Conservation (phyloP, 1,284 basidiomycete species). For the Ceratobasidium sp. region DNA sequence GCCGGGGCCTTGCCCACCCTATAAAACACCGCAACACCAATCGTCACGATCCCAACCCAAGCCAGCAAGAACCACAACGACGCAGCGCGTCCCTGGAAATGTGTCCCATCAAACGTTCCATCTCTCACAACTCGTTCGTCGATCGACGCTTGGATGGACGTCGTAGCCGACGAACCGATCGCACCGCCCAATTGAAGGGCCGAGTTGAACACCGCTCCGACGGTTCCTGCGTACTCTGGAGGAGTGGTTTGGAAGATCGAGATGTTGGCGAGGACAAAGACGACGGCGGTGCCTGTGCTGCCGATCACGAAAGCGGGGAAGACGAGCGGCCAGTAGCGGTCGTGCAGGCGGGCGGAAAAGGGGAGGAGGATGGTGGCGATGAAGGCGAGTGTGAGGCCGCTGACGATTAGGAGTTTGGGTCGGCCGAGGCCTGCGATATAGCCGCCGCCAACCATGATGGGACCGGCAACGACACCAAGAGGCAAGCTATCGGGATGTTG, state of each 20-base stretch:
- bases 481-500: constrained; percentile 28
- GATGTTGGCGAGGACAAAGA: constrained; percentile 45
- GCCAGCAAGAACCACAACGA: constrained; percentile 49
- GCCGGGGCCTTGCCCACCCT: neutral
- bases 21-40: constrained; percentile 47
- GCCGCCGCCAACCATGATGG: constrained; percentile 59
- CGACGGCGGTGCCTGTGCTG: constrained; percentile 37
- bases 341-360: constrained; percentile 57
- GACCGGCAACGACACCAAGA: constrained; percentile 50
- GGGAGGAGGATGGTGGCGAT: constrained; percentile 63
- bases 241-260: constrained; percentile 46
- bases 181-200: constrained; percentile 49
- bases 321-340: constrained; percentile 63
- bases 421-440: constrained; percentile 58
- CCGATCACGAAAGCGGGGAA: constrained; percentile 63
- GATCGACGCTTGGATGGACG: constrained; percentile 47
- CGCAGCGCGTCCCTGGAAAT: constrained; percentile 48
- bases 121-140: constrained; percentile 41
- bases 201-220: constrained; percentile 50
- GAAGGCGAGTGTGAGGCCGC: constrained; percentile 59
- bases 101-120: constrained; percentile 35
- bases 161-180: constrained; percentile 47
- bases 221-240: constrained; percentile 47
- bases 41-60: constrained; percentile 40
- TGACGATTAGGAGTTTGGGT: constrained; percentile 64